Evolutionary conservation across 805 yeast species (phyloP), one percentile per base, ranked within the genome.

Genomic region (Wickerhamiella allomyrinae): DNA sequence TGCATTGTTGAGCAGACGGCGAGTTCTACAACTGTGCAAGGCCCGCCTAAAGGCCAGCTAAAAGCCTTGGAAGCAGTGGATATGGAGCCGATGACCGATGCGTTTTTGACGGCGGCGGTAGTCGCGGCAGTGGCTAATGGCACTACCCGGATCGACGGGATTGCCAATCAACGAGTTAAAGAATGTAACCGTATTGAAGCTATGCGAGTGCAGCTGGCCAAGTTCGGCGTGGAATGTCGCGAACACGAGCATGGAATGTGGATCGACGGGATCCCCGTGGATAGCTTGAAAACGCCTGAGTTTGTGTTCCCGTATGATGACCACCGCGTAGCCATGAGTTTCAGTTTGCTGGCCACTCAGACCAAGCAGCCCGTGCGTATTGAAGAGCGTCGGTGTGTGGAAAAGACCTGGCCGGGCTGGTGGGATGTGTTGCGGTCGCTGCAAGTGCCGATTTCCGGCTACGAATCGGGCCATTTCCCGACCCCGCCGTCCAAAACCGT

Each of bases 1-100:
- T 91, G 97, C 61, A 64, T 56, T 2, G 98, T 91, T 20, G 69
- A 62, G 35, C 98, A 91, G 65, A 74, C 91, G 2, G 79, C 71
- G 1, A 76, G 81, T 2, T 77, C 93, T 2, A 91, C 98, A 0
- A 86, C 96, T 0, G 97, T 91, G 7, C 74, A 79, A 34, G 97
- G 96, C 38, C 95, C 96, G 5, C 67, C 80, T 15, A 23, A 27
- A 7, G 62, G 63, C 29, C 93, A 93, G 13, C 68, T 91, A 49
- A 72, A 69, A 54, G 83, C 94, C 6, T 66, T 91, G 48, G 67
- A 76, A 10, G 72, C 68, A 47, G 79, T 91, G 43, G 96, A 91
- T 58, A 91, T 91, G 98, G 98, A 91, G 64, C 97, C 98, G 42
- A 91, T 91, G 98, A 91, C 98, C 0, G 98, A 91, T 62, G 98